Percentiles rank a stretch among this genome's conserved stretches.
These are phyloP conservation scores for Pleomassaria siparia DNA, from an alignment of 2,329 filamentous ascomycete genomes.

Conservation along the genomic window DNA sequence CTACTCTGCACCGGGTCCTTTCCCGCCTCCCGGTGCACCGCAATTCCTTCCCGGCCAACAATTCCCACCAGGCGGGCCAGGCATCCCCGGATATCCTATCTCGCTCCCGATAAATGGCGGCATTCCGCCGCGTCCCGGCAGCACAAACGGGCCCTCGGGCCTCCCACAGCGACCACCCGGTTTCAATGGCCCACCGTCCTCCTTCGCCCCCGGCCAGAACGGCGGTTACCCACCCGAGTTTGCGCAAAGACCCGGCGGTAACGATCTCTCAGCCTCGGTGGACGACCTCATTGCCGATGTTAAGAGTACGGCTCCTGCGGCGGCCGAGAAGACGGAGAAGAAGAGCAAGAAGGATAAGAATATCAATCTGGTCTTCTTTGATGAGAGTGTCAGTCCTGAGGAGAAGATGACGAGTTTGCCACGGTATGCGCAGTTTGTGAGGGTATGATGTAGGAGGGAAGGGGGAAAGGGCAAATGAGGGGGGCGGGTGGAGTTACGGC, in stretches of 20 bases:
- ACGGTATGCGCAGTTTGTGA: constrained; percentile 61
- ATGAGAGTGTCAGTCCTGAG: constrained; percentile 79
- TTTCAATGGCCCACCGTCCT: constrained; percentile 54
- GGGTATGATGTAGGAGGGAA: constrained; percentile 16
- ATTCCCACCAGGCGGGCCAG: too few relatives aligned
- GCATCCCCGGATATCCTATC: constrained; percentile 21
- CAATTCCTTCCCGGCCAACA: constrained; percentile 30
- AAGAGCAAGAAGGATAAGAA: constrained; percentile 66
- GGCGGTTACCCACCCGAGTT: background rate
- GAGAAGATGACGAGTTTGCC: constrained; percentile 82
- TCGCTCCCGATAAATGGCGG: constrained; percentile 27
- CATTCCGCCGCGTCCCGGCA: constrained; percentile 49
- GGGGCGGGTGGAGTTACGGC: background rate
- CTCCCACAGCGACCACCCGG: constrained; percentile 60
- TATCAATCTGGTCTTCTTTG: constrained; percentile 75
- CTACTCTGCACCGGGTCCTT: constrained; percentile 13
- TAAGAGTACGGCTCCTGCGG: background rate
- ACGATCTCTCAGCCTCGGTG: constrained; percentile 45
- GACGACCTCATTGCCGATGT: constrained; percentile 52
- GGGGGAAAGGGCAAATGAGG: background rate
- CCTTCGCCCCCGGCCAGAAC: constrained; percentile 44
- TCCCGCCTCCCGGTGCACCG: constrained; percentile 32
- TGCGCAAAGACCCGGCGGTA: constrained; percentile 30
- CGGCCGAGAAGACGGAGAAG: constrained; percentile 28
- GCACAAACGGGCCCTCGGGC: constrained; percentile 55